Evolutionary conservation across 371 early-diverging fungal species (phyloP), one percentile per base, ranked within the genome.

Genomic region (Cokeromyces recurvatus): DNA sequence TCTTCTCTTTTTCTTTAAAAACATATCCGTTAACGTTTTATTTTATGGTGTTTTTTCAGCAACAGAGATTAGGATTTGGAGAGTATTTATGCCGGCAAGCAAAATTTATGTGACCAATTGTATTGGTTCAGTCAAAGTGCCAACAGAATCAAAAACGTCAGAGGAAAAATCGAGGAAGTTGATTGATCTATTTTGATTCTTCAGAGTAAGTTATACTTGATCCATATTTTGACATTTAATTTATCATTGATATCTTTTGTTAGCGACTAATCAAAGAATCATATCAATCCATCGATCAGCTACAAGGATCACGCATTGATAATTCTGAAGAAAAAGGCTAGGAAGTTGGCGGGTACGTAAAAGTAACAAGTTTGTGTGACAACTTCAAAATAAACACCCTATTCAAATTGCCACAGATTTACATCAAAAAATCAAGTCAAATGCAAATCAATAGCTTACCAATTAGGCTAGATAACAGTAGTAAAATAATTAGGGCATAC

Each of bases 1-100:
- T 55, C 34, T 45, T 55, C 46, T 49, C 37, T 46, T 55, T n/a
- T 50, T 55, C 24, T 55, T 55, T 44, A 55, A 55, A 45, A 37
- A 29, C 46, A 37, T 31, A 41, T 49, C 22, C 25, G 31, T 52
- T 46, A 40, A 32, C 0, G 46, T 40, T 27, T 51, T 51, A n/a
- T 38, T 45, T 35, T 41, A 34, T 41, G 36, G 37, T 34, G 19
- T 38, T 44, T n/a, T 44, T 38, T 45, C 38, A 45, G 40, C 52
- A 15, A 51, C 39, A 32, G 45, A 45, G 45, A 16, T 40, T 24
- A 46, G 46, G 41, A 35, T 46, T 53, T 41, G 41, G 39, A 38
- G 40, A 44, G 31, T 44, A 23, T 51, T 34, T 22, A 51, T 51
- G 45, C 40, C 52, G 44, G 39, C 43, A 36, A 51, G 51, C 51